These are phyloP conservation scores for Chamaenerion angustifolium DNA, from an alignment of 345 rosid genomes.

Conservation along the genomic window DNA sequence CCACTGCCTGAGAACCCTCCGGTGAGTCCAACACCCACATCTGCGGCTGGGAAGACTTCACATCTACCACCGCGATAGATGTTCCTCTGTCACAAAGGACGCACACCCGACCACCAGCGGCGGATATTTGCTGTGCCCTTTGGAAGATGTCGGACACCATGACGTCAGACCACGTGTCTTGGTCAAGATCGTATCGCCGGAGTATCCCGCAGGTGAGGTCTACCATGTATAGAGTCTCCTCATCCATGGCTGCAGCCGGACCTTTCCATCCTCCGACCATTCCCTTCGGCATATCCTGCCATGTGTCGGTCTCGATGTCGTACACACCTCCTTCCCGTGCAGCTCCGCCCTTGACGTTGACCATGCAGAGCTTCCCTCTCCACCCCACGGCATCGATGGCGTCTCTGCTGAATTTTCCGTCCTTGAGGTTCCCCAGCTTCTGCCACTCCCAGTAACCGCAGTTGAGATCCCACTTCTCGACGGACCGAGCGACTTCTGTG, in stretches of 20 bases:
- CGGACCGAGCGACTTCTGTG: constrained; percentile 22
- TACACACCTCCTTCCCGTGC: constrained; percentile 25
- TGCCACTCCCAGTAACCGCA: constrained; percentile 16
- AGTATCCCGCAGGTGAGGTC: constrained; percentile 24
- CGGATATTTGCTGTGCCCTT: constrained; percentile 29
- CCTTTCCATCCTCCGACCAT: constrained; percentile 41
- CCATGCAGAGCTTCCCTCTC: constrained; percentile 38
- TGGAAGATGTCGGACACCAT: constrained; percentile 12
- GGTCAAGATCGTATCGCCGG: constrained; percentile 16
- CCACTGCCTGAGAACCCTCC: constrained; percentile 14
- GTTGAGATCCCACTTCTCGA: constrained; percentile 22
- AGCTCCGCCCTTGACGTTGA: constrained; percentile 26
- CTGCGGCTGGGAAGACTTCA: constrained; percentile 11
- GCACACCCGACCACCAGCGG: constrained; percentile 30
- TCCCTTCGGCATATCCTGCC: constrained; percentile 31
- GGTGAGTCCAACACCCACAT: constrained; percentile 20
- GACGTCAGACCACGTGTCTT: constrained; percentile 22
- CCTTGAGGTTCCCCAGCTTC: constrained; percentile 13
- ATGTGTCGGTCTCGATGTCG: constrained; percentile 15
- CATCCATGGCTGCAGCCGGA: constrained; percentile 38
- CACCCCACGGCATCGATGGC: constrained; percentile 34
- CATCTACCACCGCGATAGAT: constrained; percentile 25
- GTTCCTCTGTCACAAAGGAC: constrained; percentile 9
- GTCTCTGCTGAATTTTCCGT: constrained; percentile 31
- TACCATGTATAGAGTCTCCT: constrained; percentile 24